Base-by-base conservation (phyloP, 306 rosid species). In the Begonia masoniana region DNA sequence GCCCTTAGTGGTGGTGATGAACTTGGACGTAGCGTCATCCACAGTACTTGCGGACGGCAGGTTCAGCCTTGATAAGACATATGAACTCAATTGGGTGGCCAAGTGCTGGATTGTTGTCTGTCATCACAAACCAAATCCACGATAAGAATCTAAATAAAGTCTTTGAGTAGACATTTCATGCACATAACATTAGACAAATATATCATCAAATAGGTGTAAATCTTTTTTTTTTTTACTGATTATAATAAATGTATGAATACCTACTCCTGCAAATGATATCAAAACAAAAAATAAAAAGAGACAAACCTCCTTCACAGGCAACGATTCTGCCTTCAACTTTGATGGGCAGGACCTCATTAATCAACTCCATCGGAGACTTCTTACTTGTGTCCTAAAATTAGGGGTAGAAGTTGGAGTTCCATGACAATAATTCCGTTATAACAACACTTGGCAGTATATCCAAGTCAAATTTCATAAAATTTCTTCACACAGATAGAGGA, bases 331-430 rank as follows among this genome's bases (percentile, higher is more conserved):
- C 86, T 69, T 83, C 81, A 26, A 85, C 94, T 81, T 85, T 78
- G 63, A 91, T 85, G 26, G 97, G 97, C 15, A 92, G 97, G 62
- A 91, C 97, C 70, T 91, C 96, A 56, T 85, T 85, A 69, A 85
- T 91, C 78, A 91, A 71, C 82, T 85, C 96, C 97, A 85, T 91
- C 41, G 97, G 97, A 55, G 97, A 91, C 67, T 83, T 91, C 81
- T 85, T 83, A 72, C 96, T 75, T 9, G 76, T 67, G 56, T 91
- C 97, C 97, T 91, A 62, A 3, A 65, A 65, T 54, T 50, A 58
- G 39, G 39, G 9, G 9, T 31, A 31, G 8, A 31, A 31, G 39
- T 31, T 31, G 7, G 5, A 31, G 39, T 31, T 31, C 39, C 8
- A 31, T 3, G 7, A 9, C 39, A 21, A 21, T 1, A 21, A 21